These are phyloP conservation scores for fission yeast (Schizosaccharomyces pombe) DNA, from an alignment of 805 yeast species.

Conservation along the genomic window ASM294v3 CU329670.1:3359001-3359500, in stretches of 20 bases:
- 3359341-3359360: background rate
- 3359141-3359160: slow-evolving; percentile 21
- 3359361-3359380: background rate
- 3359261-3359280: background rate
- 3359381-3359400: background rate
- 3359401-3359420: slow-evolving; percentile 5
- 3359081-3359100: slow-evolving; percentile 36
- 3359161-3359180: slow-evolving; percentile 11
- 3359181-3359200: slow-evolving; percentile 7
- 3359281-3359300: background rate
- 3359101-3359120: slow-evolving; percentile 50
- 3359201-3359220: slow-evolving; percentile 8
- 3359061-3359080: slow-evolving; percentile 34
- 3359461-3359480: slow-evolving; percentile 4
- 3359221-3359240: slow-evolving; percentile 6
- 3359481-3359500: background rate
- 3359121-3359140: slow-evolving; percentile 75
- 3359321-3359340: background rate
- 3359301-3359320: background rate
- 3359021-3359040: slow-evolving; percentile 96
- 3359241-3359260: background rate
- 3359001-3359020: slow-evolving; percentile 85
- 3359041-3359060: slow-evolving; percentile 44
- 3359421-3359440: background rate
- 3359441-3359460: slow-evolving; percentile 6